Evolutionary conservation across 352 stramenopile species (phyloP).

Genomic region (Pelagophyceae sp.): DNA sequence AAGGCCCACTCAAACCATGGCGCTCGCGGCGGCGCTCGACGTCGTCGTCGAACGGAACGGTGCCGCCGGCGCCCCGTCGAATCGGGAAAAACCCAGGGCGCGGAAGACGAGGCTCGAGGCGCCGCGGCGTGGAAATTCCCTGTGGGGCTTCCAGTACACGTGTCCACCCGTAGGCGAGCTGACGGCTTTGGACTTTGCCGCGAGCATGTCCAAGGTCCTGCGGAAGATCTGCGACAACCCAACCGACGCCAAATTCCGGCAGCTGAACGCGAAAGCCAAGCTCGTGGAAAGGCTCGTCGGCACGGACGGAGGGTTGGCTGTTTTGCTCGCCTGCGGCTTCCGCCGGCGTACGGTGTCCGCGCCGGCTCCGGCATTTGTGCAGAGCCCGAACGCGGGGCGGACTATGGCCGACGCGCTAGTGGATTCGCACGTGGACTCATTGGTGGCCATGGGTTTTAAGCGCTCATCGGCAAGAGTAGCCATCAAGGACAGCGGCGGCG

Average conservation of each 20-base stretch:
- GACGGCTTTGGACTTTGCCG: not conserved
- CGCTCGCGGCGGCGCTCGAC: not conserved
- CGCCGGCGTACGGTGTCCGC: not conserved
- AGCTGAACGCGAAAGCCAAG: not conserved
- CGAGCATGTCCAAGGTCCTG: not conserved
- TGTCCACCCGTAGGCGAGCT: not conserved
- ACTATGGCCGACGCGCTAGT: not conserved
- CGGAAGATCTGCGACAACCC: not conserved
- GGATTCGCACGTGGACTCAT: not conserved
- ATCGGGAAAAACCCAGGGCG: no score
- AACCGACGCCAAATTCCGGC: not conserved
- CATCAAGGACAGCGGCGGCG: not conserved
- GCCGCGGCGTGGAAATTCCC: no score
- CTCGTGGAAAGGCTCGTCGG: not conserved
- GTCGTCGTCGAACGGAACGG: not conserved
- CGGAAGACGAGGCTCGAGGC: no score
- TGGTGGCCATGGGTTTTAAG: not conserved
- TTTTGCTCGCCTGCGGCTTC: not conserved
- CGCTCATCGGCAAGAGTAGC: not conserved
- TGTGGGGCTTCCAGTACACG: not conserved
- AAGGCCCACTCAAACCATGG: no score
- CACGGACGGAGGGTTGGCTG: not conserved
- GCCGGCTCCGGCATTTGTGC: no score
- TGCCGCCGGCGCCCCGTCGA: not conserved
- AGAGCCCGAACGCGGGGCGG: no score